These are phyloP conservation scores for Claviceps digitariae DNA, from an alignment of 2,329 filamentous ascomycete species.

Conservation along the genomic window DNA sequence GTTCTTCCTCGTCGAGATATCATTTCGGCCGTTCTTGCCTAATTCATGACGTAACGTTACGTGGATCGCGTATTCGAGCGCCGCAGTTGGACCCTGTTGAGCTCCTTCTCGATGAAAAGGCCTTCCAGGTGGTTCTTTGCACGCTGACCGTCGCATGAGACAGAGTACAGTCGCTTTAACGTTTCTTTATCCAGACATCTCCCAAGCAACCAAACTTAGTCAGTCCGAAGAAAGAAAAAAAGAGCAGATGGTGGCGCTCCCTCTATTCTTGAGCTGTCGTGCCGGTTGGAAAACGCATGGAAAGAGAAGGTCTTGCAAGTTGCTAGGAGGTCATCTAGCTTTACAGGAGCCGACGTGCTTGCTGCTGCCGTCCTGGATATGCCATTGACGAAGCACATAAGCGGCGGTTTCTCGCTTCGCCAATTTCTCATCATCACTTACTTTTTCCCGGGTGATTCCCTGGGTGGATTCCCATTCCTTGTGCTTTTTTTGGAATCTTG, in stretches of 20 bases:
- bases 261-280: not conserved
- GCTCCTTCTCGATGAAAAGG: not conserved
- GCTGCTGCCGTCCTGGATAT: constrained; percentile 2
- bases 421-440: not conserved
- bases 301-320: not conserved
- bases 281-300: constrained; percentile 2
- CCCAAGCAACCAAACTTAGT: not conserved
- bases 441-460: not conserved
- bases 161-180: not conserved
- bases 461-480: not conserved
- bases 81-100: not conserved
- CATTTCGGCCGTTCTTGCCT: not conserved
- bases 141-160: not conserved
- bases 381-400: not conserved
- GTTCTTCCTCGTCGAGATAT: not conserved
- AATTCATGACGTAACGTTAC: not conserved
- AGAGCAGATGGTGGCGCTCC: not conserved
- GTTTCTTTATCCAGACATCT: not conserved
- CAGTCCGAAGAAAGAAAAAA: not conserved
- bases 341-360: not conserved
- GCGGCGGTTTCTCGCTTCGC: constrained; percentile 3
- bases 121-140: not conserved
- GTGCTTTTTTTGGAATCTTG: not conserved
- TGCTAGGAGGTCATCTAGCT: not conserved
- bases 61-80: not conserved